Evolutionary conservation across 2,329 filamentous ascomycete genomes (phyloP).

Genomic region (Ophiosphaerella narmari): DNA sequence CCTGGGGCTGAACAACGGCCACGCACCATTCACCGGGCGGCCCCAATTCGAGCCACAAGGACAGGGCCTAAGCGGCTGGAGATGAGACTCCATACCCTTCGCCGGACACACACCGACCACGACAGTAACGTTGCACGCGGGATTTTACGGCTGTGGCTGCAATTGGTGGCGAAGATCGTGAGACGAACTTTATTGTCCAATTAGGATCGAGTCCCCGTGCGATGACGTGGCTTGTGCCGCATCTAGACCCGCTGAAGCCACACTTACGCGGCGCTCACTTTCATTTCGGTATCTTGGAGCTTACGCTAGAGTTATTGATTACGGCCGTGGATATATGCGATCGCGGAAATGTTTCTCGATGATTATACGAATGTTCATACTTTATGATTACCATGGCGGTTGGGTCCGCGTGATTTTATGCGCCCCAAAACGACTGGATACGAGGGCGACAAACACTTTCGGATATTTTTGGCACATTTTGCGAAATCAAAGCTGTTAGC

Average conservation of each 20-base stretch:
- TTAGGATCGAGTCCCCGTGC: neutral
- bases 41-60: conserved; percentile 25
- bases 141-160: conserved; percentile 2
- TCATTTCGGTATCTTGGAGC: no score
- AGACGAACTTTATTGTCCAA: neutral
- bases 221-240: conserved; percentile 1
- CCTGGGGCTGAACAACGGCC: conserved; percentile 30
- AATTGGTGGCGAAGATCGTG: conserved; percentile 6
- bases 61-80: conserved; percentile 24
- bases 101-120: neutral
- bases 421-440: no score
- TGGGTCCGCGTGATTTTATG: no score
- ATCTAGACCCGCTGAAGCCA: neutral
- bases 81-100: conserved; percentile 7
- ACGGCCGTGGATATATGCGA: no score
- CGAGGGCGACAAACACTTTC: no score
- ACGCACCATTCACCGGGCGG: conserved; percentile 23
- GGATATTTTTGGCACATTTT: no score
- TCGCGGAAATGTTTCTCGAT: no score
- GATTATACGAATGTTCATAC: no score
- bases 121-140: neutral
- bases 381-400: no score
- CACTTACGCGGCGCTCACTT: conserved; percentile 1
- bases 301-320: no score
- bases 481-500: no score